Conservation (phyloP, 2,329 filamentous ascomycete genomes). For the Aspergillus sp. region DNA sequence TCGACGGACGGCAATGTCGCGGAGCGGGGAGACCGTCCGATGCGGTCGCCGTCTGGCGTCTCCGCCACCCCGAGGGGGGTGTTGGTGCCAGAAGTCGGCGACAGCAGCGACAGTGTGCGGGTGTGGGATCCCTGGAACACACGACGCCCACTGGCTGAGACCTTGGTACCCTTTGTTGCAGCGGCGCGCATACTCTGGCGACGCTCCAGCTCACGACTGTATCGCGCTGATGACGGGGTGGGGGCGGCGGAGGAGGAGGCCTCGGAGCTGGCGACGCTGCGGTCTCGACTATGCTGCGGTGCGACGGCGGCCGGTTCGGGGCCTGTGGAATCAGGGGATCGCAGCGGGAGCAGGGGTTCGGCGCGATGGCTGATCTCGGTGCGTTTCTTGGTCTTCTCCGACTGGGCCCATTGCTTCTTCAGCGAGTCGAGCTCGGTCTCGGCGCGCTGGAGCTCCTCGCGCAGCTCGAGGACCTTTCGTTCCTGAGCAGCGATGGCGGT, state of each 20-base stretch:
- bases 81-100: slow-evolving; percentile 46
- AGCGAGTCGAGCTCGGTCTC: slow-evolving; percentile 72
- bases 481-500: slow-evolving; percentile 91
- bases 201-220: slow-evolving; percentile 65
- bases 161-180: slow-evolving; percentile 30
- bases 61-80: slow-evolving; percentile 11
- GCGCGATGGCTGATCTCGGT: slow-evolving; percentile 60
- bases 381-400: slow-evolving; percentile 74
- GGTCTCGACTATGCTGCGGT: slow-evolving; percentile 22
- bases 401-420: slow-evolving; percentile 78
- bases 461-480: slow-evolving; percentile 81
- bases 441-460: slow-evolving; percentile 81
- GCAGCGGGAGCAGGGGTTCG: slow-evolving; percentile 59
- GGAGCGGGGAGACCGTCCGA: slow-evolving; percentile 37
- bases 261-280: slow-evolving; percentile 24
- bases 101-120: slow-evolving; percentile 75
- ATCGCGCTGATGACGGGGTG: slow-evolving; percentile 26
- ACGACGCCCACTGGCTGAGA: slow-evolving; percentile 50
- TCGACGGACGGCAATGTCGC: slow-evolving; percentile 42
- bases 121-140: slow-evolving; percentile 67
- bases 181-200: slow-evolving; percentile 63
- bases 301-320: slow-evolving; percentile 9
- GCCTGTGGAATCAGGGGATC: slow-evolving; percentile 29
- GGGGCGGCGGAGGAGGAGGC: slow-evolving; percentile 21
- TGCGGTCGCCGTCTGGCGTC: slow-evolving; percentile 20